Evolutionary conservation across 208 protist species (phyloP).

Genomic region (Trypanosoma scelopori): DNA sequence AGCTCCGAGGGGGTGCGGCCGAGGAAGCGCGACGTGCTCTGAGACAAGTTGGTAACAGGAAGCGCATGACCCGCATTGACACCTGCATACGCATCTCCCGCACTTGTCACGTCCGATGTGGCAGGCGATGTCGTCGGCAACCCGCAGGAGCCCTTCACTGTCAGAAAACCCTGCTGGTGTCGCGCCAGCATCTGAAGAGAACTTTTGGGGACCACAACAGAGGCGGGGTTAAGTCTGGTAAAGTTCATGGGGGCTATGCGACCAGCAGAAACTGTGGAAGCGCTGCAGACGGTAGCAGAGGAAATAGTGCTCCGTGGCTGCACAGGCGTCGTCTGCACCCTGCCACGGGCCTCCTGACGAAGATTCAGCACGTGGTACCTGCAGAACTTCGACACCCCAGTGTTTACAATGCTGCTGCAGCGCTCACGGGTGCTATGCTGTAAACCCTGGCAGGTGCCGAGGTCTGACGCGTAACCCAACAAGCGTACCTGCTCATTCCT

Average conservation of each 20-base stretch:
- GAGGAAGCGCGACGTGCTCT: constrained; percentile 7
- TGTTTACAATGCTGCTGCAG: constrained; percentile 60
- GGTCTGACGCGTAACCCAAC: constrained; percentile 65
- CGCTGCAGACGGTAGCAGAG: neutral
- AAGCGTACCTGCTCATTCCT: constrained; percentile 43
- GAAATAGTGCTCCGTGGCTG: neutral
- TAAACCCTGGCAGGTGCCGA: constrained; percentile 53
- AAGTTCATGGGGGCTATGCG: constrained; percentile 5
- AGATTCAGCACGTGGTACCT: constrained; percentile 48
- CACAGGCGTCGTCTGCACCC: neutral
- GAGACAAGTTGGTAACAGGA: constrained; percentile 29
- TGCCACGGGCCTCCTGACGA: constrained; percentile 40
- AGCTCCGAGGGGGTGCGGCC: constrained; percentile 27
- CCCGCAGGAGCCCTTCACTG: constrained; percentile 54
- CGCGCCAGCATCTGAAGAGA: constrained; percentile 4
- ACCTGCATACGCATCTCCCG: constrained; percentile 48
- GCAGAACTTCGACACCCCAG: constrained; percentile 41
- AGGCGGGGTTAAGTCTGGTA: neutral
- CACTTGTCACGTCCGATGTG: constrained; percentile 16
- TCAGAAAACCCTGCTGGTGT: constrained; percentile 38
- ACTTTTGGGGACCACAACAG: neutral
- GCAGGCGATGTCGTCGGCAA: constrained; percentile 37
- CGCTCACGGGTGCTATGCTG: constrained; percentile 45
- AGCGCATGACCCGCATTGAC: constrained; percentile 41
- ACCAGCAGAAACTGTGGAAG: neutral